Conservation (phyloP, 148 eudicot genomes). For the Rhododendron ferrugineum region DNA sequence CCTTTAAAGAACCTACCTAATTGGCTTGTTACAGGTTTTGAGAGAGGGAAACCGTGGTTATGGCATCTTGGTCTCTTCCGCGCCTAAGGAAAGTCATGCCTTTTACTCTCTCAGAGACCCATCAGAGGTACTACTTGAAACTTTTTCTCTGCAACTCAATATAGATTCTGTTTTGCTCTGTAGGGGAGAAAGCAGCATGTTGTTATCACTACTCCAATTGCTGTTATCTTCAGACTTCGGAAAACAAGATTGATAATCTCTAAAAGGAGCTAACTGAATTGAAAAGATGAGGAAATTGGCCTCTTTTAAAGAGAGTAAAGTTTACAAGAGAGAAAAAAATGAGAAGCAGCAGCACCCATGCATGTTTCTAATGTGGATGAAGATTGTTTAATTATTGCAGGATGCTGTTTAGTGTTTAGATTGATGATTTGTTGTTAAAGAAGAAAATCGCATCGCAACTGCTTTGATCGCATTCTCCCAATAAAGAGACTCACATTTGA, state of each 20-base stretch:
- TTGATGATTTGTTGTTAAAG: neutral
- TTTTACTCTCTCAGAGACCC: constrained; percentile 81
- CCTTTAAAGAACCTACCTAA: neutral
- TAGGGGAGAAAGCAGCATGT: neutral
- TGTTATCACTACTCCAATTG: neutral
- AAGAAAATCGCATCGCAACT: neutral
- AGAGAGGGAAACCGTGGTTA: constrained; percentile 67
- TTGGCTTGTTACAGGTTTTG: constrained; percentile 46
- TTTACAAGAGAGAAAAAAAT: neutral
- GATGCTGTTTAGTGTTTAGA: neutral
- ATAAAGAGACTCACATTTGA: neutral
- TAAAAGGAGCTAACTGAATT: neutral
- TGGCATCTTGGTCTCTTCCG: constrained; percentile 80
- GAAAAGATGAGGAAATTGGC: neutral
- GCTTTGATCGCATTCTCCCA: neutral
- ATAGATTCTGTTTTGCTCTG: neutral
- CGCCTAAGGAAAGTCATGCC: constrained; percentile 85
- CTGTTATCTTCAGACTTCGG: neutral
- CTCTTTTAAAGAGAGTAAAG: neutral
- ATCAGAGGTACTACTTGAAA: constrained; percentile 53
- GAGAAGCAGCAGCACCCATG: neutral
- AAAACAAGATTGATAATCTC: neutral
- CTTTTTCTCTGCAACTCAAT: neutral
- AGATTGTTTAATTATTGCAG: neutral
- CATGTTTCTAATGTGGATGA: neutral